Conservation (phyloP, 768 basidiomycete species). For the Hericium coralloides region DNA sequence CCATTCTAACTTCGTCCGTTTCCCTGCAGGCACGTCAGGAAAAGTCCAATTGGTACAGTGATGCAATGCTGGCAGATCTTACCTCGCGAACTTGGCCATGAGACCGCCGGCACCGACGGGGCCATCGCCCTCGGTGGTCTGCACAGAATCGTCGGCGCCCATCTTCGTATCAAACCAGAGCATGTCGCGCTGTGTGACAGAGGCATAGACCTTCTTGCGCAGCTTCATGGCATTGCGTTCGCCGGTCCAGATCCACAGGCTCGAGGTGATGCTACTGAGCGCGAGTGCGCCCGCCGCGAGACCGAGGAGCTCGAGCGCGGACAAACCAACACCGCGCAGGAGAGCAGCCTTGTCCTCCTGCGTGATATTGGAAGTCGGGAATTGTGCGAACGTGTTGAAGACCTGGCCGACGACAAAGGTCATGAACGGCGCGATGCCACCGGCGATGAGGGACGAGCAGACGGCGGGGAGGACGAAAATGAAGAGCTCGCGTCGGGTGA, state of each 20-base stretch:
- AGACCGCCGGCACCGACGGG: constrained; percentile 79
- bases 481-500: constrained; percentile 46
- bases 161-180: constrained; percentile 88
- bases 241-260: constrained; percentile 82
- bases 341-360: constrained; percentile 40
- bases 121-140: constrained; percentile 32
- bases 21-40: constrained; percentile 44
- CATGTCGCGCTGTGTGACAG: constrained; percentile 65
- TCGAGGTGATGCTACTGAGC: constrained; percentile 66
- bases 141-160: constrained; percentile 41
- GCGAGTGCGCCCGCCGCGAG: constrained; percentile 58
- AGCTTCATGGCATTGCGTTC: constrained; percentile 70
- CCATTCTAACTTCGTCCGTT: constrained; percentile 87
- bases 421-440: constrained; percentile 80
- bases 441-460: constrained; percentile 50
- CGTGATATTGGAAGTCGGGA: constrained; percentile 34
- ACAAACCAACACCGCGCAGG: constrained; percentile 46
- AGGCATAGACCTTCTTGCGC: constrained; percentile 56
- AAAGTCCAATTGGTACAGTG: not conserved
- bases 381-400: constrained; percentile 63
- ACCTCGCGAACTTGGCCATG: constrained; percentile 91
- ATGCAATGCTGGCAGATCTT: constrained; percentile 4
- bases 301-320: constrained; percentile 57
- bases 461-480: constrained; percentile 57
- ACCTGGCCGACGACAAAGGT: constrained; percentile 70